Evolutionary conservation across 768 basidiomycete genomes (phyloP), one percentile per base, ranked within the genome.

Genomic region (Obba rivulosa): DNA sequence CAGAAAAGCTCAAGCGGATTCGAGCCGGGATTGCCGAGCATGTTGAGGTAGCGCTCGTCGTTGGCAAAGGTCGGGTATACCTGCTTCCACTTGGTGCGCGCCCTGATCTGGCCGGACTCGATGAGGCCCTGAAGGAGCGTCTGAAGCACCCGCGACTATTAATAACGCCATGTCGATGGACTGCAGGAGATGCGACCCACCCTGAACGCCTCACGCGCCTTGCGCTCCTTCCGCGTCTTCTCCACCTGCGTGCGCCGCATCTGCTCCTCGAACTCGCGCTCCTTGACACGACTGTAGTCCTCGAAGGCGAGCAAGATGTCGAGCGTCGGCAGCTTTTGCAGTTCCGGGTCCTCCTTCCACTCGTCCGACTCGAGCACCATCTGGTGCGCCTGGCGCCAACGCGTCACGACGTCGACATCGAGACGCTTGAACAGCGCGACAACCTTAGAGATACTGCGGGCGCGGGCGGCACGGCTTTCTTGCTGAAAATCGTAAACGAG

Each of bases 1-100:
- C 93, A 96, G 69, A 96, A 98, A 3, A 98, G 77, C 59, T 99
- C 96, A 24, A 99, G 76, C 1, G 95, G 94, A 56, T 89, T 93
- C 2, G 92, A 95, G 13, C 96, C 96, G 8, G 90, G 89, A 57
- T 87, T 89, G 14, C 96, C 95, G 16, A 98, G 81, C 66, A 98
- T 81, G 51, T 78, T 75, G 37, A 85, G 73, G 69, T 98, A 99
- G n/a, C 91, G 81, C 38, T 77, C 73, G 60, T 96, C 91, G 28
- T 83, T 73, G 7, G 73, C 72, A 69, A 98, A 83, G 20, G 73
- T 67, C 0, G 89, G 84, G 57, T 92, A 92, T 22, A 92, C 76
- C 31, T 86, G 77, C 64, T 92, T 92, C 95, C 95, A 99, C 64
- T 93, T 94, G 3, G 85, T 81, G 25, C 85, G 81, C 4, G 92